These are phyloP conservation scores for Backusella tuberculispora DNA, from an alignment of 192 early-diverging fungal genomes.

Conservation along the genomic window DNA sequence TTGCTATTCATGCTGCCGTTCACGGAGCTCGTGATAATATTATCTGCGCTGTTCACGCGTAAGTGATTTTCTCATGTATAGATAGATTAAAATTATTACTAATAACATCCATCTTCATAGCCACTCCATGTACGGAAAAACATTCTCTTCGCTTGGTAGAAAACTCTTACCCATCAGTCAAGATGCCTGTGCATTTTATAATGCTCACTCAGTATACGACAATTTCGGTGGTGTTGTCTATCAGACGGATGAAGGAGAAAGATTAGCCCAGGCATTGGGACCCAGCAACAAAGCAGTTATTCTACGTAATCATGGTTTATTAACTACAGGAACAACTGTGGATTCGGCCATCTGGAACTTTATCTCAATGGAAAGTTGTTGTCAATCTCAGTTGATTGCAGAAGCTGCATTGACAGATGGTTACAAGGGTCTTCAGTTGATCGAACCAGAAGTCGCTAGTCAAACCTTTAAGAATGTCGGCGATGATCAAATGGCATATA, in stretches of 20 bases:
- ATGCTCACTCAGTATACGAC: constrained; percentile 54
- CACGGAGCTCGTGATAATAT: constrained; percentile 53
- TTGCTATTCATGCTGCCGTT: constrained; percentile 63
- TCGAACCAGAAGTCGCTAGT: constrained; percentile 32
- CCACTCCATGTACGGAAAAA: constrained; percentile 64
- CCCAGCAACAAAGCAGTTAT: constrained; percentile 54
- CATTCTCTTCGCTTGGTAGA: constrained; percentile 54
- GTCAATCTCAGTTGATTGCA: constrained; percentile 59
- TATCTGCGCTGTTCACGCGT: constrained; percentile 54
- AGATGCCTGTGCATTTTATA: constrained; percentile 64
- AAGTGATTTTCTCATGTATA: constrained; percentile 3
- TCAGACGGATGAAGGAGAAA: constrained; percentile 56
- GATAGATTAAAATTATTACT: too few species aligned
- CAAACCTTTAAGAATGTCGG: constrained; percentile 25
- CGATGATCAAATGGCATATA: constrained; percentile 7
- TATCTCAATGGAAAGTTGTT: constrained; percentile 58
- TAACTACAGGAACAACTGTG: constrained; percentile 54
- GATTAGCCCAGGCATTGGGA: constrained; percentile 52
- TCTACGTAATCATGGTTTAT: constrained; percentile 63
- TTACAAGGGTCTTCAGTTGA: constrained; percentile 25
- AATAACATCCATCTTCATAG: constrained; percentile 9
- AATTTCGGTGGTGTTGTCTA: constrained; percentile 61
- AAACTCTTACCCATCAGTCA: constrained; percentile 58
- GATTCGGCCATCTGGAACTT: constrained; percentile 63
- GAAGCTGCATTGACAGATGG: constrained; percentile 45